Conservation (phyloP, 1,139 yeast genomes). For the Pichia sp. region DNA sequence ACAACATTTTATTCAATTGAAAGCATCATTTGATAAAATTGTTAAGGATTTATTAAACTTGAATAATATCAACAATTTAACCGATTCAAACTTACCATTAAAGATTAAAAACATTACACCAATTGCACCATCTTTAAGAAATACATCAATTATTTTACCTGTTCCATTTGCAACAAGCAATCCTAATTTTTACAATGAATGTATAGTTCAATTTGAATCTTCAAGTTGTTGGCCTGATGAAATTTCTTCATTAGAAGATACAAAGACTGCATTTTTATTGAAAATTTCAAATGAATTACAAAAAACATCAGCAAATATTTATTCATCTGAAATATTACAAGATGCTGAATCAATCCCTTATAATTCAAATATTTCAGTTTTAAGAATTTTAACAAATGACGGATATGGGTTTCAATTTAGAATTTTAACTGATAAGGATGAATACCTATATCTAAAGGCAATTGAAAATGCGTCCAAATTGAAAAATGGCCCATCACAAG, state of each 20-base stretch:
- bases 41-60: conserved; percentile 46
- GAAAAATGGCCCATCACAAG: conserved; percentile 41
- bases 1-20: conserved; percentile 45
- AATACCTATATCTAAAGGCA: conserved; percentile 62
- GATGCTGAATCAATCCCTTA: conserved; percentile 60
- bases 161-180: conserved; percentile 73
- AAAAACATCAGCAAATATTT: conserved; percentile 31
- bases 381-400: conserved; percentile 72
- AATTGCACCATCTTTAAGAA: conserved; percentile 64
- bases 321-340: conserved; percentile 44
- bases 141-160: conserved; percentile 69
- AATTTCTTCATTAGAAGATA: conserved; percentile 71
- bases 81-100: conserved; percentile 55
- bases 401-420: conserved; percentile 79
- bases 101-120: conserved; percentile 66
- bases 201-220: conserved; percentile 78
- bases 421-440: conserved; percentile 78
- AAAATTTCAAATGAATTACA: conserved; percentile 56
- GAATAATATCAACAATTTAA: conserved; percentile 39
- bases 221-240: conserved; percentile 97
- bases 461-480: conserved; percentile 41
- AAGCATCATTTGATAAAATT: conserved; percentile 60
- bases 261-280: conserved; percentile 82
- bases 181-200: conserved; percentile 77
- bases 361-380: conserved; percentile 45